Conservation (phyloP, 2,329 filamentous ascomycete species). For the Phoma herbarum region DNA sequence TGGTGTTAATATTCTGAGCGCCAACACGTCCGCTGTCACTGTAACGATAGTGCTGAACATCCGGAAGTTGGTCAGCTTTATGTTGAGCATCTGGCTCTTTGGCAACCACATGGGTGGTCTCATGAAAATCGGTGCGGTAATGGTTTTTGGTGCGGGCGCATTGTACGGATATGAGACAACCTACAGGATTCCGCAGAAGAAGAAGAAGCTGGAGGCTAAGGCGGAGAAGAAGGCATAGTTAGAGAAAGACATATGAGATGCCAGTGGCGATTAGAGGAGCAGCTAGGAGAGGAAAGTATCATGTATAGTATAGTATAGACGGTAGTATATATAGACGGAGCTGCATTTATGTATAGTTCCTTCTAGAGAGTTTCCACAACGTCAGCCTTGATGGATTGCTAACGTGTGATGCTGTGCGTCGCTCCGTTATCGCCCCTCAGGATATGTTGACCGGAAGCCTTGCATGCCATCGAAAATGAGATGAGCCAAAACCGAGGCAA, state of each 20-base stretch:
- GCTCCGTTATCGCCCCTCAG: neutral
- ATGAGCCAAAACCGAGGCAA: neutral
- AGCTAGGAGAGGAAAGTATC: neutral
- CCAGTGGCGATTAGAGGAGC: neutral
- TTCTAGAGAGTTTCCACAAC: too few species aligned
- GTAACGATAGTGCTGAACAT: constrained; percentile 97
- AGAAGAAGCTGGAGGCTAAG: constrained; percentile 41
- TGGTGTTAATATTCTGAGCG: constrained; percentile 92
- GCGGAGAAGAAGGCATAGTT: constrained; percentile 41
- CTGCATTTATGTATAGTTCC: too few species aligned
- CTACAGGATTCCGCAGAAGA: constrained; percentile 55
- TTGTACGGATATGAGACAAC: constrained; percentile 82
- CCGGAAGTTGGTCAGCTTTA: constrained; percentile 87
- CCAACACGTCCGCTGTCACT: constrained; percentile 87
- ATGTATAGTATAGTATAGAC: neutral
- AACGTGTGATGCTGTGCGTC: neutral
- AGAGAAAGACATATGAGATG: neutral
- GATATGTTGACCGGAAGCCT: neutral
- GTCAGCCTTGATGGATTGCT: neutral
- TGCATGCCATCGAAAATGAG: neutral
- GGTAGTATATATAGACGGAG: too few species aligned
- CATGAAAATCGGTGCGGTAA: constrained; percentile 79
- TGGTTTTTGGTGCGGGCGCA: constrained; percentile 92
- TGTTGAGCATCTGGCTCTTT: constrained; percentile 93
- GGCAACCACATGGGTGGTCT: constrained; percentile 81